phyloP scores from a whole-genome alignment of 2,329 filamentous ascomycete genomes.

The Arthroderma sp. region DNA sequence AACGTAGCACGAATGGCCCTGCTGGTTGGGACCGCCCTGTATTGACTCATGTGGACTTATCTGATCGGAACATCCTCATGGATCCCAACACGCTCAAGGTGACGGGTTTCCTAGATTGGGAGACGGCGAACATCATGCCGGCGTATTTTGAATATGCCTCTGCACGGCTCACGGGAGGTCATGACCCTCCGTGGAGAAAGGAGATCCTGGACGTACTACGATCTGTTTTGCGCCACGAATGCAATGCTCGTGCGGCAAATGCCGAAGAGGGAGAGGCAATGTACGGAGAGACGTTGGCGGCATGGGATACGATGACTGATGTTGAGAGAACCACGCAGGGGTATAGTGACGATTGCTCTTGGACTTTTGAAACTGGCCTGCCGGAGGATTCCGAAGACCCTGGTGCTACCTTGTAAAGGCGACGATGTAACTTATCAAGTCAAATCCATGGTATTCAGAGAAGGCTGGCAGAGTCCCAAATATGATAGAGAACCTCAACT shows the following conservation, averaged over 20 bases:
- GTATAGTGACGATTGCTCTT: constrained; percentile 8
- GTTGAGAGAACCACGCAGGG: constrained; percentile 9
- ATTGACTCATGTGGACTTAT: constrained; percentile 10
- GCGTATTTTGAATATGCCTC: constrained; percentile 12
- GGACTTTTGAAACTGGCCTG: constrained; percentile 10
- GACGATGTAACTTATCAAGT: too few relatives aligned
- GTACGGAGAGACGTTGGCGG: constrained; percentile 8
- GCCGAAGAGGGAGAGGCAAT: constrained; percentile 5
- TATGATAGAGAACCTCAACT: too few relatives aligned
- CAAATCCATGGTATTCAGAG: too few relatives aligned
- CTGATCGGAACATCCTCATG: constrained; percentile 11
- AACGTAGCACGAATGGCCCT: constrained; percentile 8
- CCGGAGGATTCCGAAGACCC: background rate
- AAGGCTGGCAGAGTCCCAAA: too few relatives aligned
- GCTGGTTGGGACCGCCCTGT: constrained; percentile 10
- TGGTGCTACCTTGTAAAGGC: too few relatives aligned
- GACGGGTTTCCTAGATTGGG: constrained; percentile 12
- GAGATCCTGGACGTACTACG: constrained; percentile 11
- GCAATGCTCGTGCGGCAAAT: constrained; percentile 3
- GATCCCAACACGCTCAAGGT: constrained; percentile 9
- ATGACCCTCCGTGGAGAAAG: constrained; percentile 9
- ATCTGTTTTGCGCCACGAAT: constrained; percentile 11
- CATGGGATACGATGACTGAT: constrained; percentile 7
- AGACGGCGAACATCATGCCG: constrained; percentile 10
- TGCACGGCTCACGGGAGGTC: constrained; percentile 11